Percentiles rank a stretch among this genome's conserved stretches.
phyloP scores from a whole-genome alignment of 441 rosid species.

The Adansonia rubrostipa region DNA sequence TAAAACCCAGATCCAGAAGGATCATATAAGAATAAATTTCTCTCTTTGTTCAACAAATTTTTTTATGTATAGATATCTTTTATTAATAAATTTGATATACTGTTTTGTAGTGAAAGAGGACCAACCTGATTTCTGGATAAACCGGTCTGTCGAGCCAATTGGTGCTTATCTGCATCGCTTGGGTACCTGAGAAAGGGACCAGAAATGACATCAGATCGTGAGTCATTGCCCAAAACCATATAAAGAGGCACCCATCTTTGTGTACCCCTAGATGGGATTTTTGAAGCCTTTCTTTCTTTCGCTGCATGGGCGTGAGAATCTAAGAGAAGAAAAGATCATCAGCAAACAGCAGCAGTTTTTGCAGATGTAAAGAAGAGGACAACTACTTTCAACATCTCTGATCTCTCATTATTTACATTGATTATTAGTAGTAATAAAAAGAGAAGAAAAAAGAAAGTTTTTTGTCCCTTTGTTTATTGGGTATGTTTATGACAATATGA shows the following conservation, averaged over 20 bases:
- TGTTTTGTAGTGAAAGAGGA: not conserved
- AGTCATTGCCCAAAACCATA: constrained; percentile 36
- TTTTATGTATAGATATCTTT: not conserved
- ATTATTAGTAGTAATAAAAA: constrained; percentile 3
- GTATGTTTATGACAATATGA: not conserved
- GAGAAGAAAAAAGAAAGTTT: not conserved
- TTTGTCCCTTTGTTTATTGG: not conserved
- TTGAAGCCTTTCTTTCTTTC: constrained; percentile 36
- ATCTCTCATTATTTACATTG: constrained; percentile 21
- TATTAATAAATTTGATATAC: not conserved
- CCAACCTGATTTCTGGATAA: constrained; percentile 94
- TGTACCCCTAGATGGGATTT: constrained; percentile 21
- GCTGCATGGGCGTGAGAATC: constrained; percentile 76
- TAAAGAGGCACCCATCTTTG: constrained; percentile 33
- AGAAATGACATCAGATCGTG: constrained; percentile 65
- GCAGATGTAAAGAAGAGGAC: constrained; percentile 38
- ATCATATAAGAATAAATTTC: no score
- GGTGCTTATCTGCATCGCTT: constrained; percentile 98
- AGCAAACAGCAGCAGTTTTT: constrained; percentile 7
- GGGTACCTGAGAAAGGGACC: constrained; percentile 95
- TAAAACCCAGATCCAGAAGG: constrained; percentile 16
- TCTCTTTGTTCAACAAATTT: no score
- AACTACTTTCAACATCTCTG: constrained; percentile 37
- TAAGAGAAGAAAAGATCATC: constrained; percentile 47
- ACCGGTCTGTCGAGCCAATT: constrained; percentile 96